Percentiles rank a stretch among this genome's conserved stretches.
These are phyloP conservation scores for Picochlorum costavermella DNA, from an alignment of 139 green algal species.

Conservation along the genomic window DNA sequence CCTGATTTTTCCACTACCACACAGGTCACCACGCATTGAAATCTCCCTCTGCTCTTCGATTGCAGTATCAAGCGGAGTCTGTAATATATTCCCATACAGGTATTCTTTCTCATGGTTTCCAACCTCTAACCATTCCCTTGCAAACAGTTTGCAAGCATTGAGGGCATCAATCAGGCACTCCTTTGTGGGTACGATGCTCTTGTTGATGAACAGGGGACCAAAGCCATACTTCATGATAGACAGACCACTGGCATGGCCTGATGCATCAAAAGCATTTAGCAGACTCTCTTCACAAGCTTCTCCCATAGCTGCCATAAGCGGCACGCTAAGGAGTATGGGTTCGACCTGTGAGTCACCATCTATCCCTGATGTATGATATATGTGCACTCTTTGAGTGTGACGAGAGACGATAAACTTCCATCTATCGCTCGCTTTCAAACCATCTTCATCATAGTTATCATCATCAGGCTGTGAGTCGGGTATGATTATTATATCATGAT, in stretches of 20 bases:
- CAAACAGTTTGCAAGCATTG: slow-evolving; percentile 45
- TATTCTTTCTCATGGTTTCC: slow-evolving; percentile 36
- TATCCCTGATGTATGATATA: too few relatives aligned
- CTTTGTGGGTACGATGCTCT: background rate
- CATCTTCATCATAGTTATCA: background rate
- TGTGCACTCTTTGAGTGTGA: background rate
- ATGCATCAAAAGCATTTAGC: too few relatives aligned
- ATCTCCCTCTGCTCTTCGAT: slow-evolving; percentile 39
- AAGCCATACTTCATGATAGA: slow-evolving; percentile 11
- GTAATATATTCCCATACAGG: slow-evolving; percentile 37
- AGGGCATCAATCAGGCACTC: slow-evolving; percentile 36
- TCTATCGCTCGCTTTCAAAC: background rate
- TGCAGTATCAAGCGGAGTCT: slow-evolving; percentile 25
- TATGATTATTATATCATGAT: slow-evolving; percentile 1
- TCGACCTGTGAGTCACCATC: too few relatives aligned
- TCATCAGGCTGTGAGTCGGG: background rate
- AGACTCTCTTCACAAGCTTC: too few relatives aligned
- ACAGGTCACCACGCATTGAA: slow-evolving; percentile 41
- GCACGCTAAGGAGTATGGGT: too few relatives aligned
- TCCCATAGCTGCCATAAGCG: too few relatives aligned
- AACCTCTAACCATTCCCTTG: slow-evolving; percentile 66
- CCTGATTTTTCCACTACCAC: slow-evolving; percentile 46
- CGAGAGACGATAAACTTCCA: background rate
- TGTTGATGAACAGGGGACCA: slow-evolving; percentile 35
- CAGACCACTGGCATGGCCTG: too few relatives aligned